Evolutionary conservation across 23 red algal genomes (phyloP), one percentile per base, ranked within the genome.

Genomic region (Gracilaria vermiculophylla): DNA sequence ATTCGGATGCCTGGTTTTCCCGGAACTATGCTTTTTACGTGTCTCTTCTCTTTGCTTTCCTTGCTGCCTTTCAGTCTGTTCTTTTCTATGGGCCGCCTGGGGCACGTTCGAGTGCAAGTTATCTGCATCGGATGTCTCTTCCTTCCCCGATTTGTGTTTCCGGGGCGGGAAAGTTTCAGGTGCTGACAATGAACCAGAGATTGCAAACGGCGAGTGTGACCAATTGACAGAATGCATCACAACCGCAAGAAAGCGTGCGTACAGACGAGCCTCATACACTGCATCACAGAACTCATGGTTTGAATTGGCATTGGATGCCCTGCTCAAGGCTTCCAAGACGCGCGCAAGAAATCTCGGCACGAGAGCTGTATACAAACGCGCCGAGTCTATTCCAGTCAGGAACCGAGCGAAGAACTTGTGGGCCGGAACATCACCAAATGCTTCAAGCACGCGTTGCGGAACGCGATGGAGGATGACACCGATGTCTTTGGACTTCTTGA

Each of bases 391-490:
- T 17, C 39, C 20, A 42, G 52, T 78, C 17, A 89, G n/a, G 50
- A 89, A 89, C 17, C 54, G 62, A 37, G 74, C 49, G 20, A 89
- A 78, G 67, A 89, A 89, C 33, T 35, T 43, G 16, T 89, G 53
- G 28, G 69, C 85, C 11, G 64, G 61, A 10, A 51, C 7, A 31
- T 84, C 62, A 21, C 58, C 51, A 89, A 77, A 89, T 16, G 48
- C 27, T 65, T 8, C 67, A 28, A 65, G 85, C 16, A 89, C 70
- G 7, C 32, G 20, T 42, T 39, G 31, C 27, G 85, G 85, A 31
- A 78, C 23, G 17, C 85, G 85, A 33, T 89, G 85, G 14, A 89
- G 50, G 2, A 76, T 56, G 29, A 89, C 85, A 7, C 67, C 66
- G 13, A 5, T 41, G 13, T 69, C 31, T 42, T 44, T 54, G 4